Percentiles rank a stretch among this genome's conserved stretches.
Evolutionary conservation across 345 rosid species (phyloP).

Genomic region (Syzygium aqueum): DNA sequence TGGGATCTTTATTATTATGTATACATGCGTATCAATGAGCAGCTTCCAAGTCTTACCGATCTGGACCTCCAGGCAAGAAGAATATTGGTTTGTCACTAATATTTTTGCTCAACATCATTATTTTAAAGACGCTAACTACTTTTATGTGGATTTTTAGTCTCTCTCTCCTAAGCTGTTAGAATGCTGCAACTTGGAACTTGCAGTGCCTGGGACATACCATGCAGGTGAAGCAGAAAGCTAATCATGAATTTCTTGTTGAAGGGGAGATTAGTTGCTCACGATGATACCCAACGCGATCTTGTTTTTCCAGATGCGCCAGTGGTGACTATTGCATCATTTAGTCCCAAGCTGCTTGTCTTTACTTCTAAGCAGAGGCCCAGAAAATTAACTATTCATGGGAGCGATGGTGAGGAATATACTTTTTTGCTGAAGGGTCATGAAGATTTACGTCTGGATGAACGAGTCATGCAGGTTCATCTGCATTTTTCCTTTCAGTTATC

Average conservation of each 20-base stretch:
- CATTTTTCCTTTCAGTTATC: background rate
- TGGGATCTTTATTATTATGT: constrained; percentile 96
- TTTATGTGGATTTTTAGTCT: constrained; percentile 34
- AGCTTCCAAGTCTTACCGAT: constrained; percentile 80
- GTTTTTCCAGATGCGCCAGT: constrained; percentile 61
- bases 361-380: constrained; percentile 95
- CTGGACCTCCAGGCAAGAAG: constrained; percentile 79
- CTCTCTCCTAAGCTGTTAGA: constrained; percentile 92
- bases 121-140: constrained; percentile 2
- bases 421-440: constrained; percentile 97
- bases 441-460: constrained; percentile 98
- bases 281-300: background rate
- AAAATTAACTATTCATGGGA: constrained; percentile 93
- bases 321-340: constrained; percentile 89
- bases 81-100: background rate
- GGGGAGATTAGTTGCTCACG: background rate
- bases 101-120: background rate
- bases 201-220: constrained; percentile 95
- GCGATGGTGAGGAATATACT: constrained; percentile 86
- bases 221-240: constrained; percentile 42
- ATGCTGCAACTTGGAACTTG: constrained; percentile 90
- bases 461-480: constrained; percentile 88
- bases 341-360: constrained; percentile 82
- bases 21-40: constrained; percentile 87
- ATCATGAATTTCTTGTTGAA: background rate